Percentiles rank a stretch among this genome's conserved stretches.
phyloP scores from a whole-genome alignment of 148 eudicot species.

The Chenopodium berlandieri region DNA sequence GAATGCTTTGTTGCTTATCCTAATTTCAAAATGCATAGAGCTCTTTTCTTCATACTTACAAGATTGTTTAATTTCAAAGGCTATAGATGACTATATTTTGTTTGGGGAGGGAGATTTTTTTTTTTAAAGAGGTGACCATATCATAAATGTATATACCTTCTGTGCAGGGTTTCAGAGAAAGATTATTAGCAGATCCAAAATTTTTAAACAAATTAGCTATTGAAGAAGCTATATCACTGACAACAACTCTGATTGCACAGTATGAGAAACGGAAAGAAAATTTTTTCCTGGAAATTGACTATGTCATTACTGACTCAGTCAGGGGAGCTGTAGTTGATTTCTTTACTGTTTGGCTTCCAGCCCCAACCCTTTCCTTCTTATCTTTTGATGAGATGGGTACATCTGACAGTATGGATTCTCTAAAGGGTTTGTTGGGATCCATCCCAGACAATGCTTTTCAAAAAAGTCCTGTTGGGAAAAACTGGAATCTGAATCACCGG shows the following conservation, averaged over 20 bases:
- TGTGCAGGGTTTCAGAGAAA: constrained; percentile 92
- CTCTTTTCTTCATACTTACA: background rate
- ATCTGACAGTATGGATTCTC: constrained; percentile 59
- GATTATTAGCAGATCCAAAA: constrained; percentile 90
- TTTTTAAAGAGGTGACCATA: background rate
- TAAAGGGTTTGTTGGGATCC: constrained; percentile 76
- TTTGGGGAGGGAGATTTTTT: background rate
- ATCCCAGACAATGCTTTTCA: constrained; percentile 97
- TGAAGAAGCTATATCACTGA: constrained; percentile 86
- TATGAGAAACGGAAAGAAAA: constrained; percentile 87
- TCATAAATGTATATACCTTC: constrained; percentile 20
- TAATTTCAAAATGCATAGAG: background rate
- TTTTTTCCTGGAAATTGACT: constrained; percentile 86
- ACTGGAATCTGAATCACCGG: constrained; percentile 77
- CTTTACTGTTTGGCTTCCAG: constrained; percentile 98
- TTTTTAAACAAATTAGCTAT: constrained; percentile 82
- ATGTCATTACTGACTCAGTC: constrained; percentile 75
- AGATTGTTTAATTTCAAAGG: background rate
- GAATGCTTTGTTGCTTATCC: constrained; percentile 5
- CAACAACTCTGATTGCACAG: constrained; percentile 91
- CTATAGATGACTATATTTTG: background rate
- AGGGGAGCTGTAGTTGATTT: constrained; percentile 92
- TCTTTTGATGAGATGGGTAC: constrained; percentile 54
- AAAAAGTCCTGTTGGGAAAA: constrained; percentile 75
- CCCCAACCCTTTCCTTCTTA: constrained; percentile 91